Conservation (phyloP, 2,329 filamentous ascomycete species). For the Chaetomium sp. region DNA sequence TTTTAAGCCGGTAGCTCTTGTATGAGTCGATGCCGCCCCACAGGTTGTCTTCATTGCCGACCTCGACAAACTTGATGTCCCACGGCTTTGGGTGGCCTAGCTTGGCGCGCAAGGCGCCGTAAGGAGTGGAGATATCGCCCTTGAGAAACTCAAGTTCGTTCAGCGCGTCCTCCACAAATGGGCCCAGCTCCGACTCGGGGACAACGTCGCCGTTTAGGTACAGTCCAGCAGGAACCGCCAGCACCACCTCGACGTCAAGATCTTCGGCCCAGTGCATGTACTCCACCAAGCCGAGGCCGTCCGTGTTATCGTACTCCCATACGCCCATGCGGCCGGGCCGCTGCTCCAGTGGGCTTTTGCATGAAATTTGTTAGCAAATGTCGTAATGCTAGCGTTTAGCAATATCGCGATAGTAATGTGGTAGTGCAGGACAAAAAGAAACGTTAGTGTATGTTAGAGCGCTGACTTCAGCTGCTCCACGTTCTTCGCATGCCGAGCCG, state of each 20-base stretch:
- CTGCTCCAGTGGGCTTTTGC: conserved; percentile 39
- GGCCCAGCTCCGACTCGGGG: conserved; percentile 44
- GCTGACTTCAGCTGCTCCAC: neutral
- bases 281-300: conserved; percentile 56
- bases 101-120: conserved; percentile 50
- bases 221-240: conserved; percentile 53
- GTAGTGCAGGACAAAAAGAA: too few relatives aligned
- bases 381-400: too few relatives aligned
- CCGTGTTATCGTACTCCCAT: conserved; percentile 56
- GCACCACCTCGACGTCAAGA: conserved; percentile 48
- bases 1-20: conserved; percentile 40
- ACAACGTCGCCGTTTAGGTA: conserved; percentile 47
- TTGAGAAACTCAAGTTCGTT: conserved; percentile 59
- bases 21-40: conserved; percentile 40
- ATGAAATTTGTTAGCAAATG: too few relatives aligned
- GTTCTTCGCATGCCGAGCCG: neutral
- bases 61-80: conserved; percentile 53
- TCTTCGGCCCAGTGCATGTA: conserved; percentile 57
- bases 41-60: conserved; percentile 63
- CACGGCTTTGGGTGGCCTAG: conserved; percentile 58
- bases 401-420: too few relatives aligned
- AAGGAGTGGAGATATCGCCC: conserved; percentile 38
- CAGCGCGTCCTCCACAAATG: conserved; percentile 53
- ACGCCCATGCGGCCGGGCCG: conserved; percentile 50
- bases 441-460: neutral